Evolutionary conservation across 768 basidiomycete species (phyloP).

Genomic region (Mycena floridula): DNA sequence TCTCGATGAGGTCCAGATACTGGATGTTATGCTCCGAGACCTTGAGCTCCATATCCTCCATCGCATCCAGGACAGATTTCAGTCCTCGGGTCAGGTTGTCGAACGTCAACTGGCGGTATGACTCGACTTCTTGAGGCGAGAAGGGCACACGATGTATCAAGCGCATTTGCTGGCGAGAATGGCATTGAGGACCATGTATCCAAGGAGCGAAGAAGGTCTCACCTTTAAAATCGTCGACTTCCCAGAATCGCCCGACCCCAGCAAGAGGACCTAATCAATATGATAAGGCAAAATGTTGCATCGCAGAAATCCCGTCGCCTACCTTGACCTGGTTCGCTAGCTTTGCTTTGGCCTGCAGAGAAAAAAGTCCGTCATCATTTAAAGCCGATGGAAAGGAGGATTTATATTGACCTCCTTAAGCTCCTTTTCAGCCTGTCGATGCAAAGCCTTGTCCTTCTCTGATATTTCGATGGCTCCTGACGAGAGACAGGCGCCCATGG

Average conservation of each 20-base stretch:
- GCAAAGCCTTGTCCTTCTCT: slow-evolving; percentile 61
- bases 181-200: not conserved
- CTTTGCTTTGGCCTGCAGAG: slow-evolving; percentile 66
- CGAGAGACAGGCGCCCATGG: slow-evolving; percentile 81
- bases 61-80: slow-evolving; percentile 74
- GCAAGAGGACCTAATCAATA: slow-evolving; percentile 61
- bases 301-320: slow-evolving; percentile 4
- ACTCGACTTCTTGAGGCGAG: slow-evolving; percentile 75
- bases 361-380: slow-evolving; percentile 3
- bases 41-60: slow-evolving; percentile 83
- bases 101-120: slow-evolving; percentile 87
- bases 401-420: slow-evolving; percentile 58
- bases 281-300: not conserved
- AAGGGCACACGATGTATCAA: slow-evolving; percentile 89
- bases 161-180: slow-evolving; percentile 78
- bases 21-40: slow-evolving; percentile 55
- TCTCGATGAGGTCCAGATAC: slow-evolving; percentile 58
- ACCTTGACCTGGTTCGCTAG: slow-evolving; percentile 76
- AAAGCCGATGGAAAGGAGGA: not conserved
- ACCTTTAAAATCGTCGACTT: slow-evolving; percentile 92
- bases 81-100: slow-evolving; percentile 88
- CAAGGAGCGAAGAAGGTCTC: slow-evolving; percentile 1
- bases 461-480: slow-evolving; percentile 50
- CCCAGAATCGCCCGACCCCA: slow-evolving; percentile 91
- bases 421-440: slow-evolving; percentile 70